Conservation (phyloP, 768 basidiomycete genomes). For the Roridomyces roridus region DNA sequence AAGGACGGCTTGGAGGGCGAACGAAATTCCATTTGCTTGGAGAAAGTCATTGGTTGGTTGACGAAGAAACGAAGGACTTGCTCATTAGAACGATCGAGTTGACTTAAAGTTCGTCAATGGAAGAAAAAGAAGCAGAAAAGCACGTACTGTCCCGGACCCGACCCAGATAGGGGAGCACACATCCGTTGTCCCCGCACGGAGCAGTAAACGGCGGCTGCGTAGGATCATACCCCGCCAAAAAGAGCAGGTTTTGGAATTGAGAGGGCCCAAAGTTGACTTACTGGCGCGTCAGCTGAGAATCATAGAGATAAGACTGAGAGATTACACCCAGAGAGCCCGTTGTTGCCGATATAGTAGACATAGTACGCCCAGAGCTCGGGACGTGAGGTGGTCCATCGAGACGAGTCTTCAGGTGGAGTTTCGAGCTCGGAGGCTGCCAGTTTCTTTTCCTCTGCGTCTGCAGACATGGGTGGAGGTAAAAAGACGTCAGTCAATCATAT, state of each 20-base stretch:
- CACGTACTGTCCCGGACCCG: constrained; percentile 62
- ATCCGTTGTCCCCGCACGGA: constrained; percentile 58
- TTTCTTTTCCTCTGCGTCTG: no score
- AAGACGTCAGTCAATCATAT: no score
- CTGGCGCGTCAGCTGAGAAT: not conserved
- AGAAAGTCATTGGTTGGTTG: not conserved
- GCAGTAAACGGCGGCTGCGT: constrained; percentile 57
- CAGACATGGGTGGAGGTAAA: no score
- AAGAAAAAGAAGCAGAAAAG: not conserved
- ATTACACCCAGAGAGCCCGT: constrained; percentile 60
- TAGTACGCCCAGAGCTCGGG: constrained; percentile 66
- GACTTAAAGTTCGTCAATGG: constrained; percentile 46
- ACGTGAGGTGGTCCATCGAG: constrained; percentile 48
- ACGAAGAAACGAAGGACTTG: not conserved
- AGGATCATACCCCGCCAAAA: constrained; percentile 76
- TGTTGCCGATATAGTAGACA: constrained; percentile 70
- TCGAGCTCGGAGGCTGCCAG: no score
- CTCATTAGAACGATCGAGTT: constrained; percentile 79
- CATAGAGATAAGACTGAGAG: constrained; percentile 37
- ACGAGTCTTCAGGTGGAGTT: not conserved
- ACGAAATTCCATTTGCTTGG: constrained; percentile 72
- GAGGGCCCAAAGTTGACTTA: constrained; percentile 74
- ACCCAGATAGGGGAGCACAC: constrained; percentile 73
- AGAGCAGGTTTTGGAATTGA: constrained; percentile 77
- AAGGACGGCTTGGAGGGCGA: constrained; percentile 74